Evolutionary conservation across 176 grass and related monocot species (phyloP).

Genomic region (Themeda triandra): DNA sequence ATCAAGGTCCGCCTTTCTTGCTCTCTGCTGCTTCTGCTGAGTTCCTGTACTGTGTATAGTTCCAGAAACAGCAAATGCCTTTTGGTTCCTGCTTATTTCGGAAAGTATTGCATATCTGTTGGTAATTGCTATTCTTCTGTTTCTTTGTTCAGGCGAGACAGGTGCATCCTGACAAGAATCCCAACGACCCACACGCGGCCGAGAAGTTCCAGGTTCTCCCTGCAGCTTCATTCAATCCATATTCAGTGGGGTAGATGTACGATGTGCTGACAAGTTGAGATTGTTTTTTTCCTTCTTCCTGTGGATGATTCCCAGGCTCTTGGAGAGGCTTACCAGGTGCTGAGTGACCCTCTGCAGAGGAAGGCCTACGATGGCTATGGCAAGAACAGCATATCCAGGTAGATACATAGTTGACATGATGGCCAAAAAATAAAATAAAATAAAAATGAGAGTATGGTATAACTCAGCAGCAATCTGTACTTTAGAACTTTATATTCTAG

Average conservation of each 20-base stretch:
- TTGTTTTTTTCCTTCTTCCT: background rate
- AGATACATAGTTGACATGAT: constrained; percentile 31
- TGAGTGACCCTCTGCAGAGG: constrained; percentile 89
- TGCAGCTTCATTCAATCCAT: background rate
- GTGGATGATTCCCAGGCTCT: constrained; percentile 43
- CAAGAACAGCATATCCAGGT: constrained; percentile 81
- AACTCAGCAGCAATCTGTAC: background rate
- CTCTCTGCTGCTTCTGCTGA: background rate
- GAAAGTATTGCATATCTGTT: background rate
- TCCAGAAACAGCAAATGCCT: background rate
- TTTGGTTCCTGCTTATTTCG: background rate
- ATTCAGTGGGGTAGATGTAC: background rate
- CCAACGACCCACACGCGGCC: constrained; percentile 70
- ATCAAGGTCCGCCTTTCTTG: constrained; percentile 51
- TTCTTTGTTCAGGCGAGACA: constrained; percentile 50
- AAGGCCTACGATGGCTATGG: constrained; percentile 88
- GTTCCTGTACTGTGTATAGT: background rate
- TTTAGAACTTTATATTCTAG: background rate
- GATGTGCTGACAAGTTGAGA: constrained; percentile 9
- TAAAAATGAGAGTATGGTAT: background rate
- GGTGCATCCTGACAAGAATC: constrained; percentile 90
- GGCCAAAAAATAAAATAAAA: background rate
- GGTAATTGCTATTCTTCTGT: background rate
- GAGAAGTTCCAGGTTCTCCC: constrained; percentile 70
- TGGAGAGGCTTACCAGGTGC: constrained; percentile 95